Percentiles rank a stretch among this genome's conserved stretches.
Conservation (phyloP, 495 filamentous ascomycete species). For the Aspergillus saccharolyticus region DNA sequence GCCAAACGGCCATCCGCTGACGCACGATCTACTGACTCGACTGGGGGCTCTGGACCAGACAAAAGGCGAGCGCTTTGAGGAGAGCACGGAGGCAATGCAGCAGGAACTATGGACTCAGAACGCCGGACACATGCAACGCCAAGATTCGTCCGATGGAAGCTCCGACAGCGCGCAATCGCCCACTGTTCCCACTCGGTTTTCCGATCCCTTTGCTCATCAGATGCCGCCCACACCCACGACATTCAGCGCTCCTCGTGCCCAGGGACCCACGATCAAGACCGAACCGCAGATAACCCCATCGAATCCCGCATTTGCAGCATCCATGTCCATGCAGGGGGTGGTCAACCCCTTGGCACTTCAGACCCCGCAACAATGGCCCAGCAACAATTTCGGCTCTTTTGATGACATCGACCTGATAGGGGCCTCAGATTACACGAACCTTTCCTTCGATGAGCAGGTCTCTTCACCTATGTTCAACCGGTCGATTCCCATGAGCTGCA, state of each 20-base stretch:
- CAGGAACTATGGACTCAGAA: slow-evolving; percentile 48
- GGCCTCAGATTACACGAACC: slow-evolving; percentile 28
- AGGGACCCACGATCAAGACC: slow-evolving; percentile 26
- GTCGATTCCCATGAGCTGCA: slow-evolving; percentile 36
- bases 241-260: slow-evolving; percentile 29
- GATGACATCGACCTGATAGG: slow-evolving; percentile 43
- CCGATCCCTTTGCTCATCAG: slow-evolving; percentile 32
- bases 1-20: slow-evolving; percentile 55
- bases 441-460: slow-evolving; percentile 35
- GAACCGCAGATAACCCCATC: slow-evolving; percentile 24
- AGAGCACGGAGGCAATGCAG: slow-evolving; percentile 51
- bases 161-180: slow-evolving; percentile 51
- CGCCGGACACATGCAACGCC: slow-evolving; percentile 43
- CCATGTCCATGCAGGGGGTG: slow-evolving; percentile 33
- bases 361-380: slow-evolving; percentile 29
- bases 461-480: slow-evolving; percentile 39
- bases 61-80: slow-evolving; percentile 55
- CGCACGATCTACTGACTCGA: slow-evolving; percentile 59
- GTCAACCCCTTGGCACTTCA: slow-evolving; percentile 40
- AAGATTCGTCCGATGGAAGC: slow-evolving; percentile 49
- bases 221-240: slow-evolving; percentile 36
- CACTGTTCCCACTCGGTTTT: slow-evolving; percentile 29
- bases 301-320: slow-evolving; percentile 17
- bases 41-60: slow-evolving; percentile 50
- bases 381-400: slow-evolving; percentile 28